phyloP scores from a whole-genome alignment of 495 filamentous ascomycete genomes.

The Lasiosphaeria hispida region DNA sequence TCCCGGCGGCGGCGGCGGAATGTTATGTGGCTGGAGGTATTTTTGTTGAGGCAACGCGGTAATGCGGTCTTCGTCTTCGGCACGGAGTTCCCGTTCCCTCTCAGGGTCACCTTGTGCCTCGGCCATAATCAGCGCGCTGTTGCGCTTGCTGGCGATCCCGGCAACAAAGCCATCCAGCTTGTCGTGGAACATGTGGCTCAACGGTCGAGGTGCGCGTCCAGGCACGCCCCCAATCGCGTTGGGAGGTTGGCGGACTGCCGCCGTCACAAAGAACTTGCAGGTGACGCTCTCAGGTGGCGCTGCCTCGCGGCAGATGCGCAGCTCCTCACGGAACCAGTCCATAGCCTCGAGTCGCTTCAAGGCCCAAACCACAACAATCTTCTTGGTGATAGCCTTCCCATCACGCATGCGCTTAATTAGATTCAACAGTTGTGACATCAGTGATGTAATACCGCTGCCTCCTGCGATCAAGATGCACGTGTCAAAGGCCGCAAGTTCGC shows the following conservation, averaged over 20 bases:
- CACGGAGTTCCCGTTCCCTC: constrained; percentile 71
- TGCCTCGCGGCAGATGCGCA: constrained; percentile 81
- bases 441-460: constrained; percentile 89
- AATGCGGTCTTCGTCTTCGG: constrained; percentile 84
- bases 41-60: constrained; percentile 70
- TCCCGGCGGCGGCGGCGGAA: constrained; percentile 43
- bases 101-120: constrained; percentile 79
- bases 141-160: constrained; percentile 76
- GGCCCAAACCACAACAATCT: constrained; percentile 88
- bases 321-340: constrained; percentile 97
- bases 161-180: constrained; percentile 80
- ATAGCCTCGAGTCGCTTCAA: constrained; percentile 86
- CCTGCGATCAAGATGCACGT: constrained; percentile 90
- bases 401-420: constrained; percentile 93
- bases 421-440: constrained; percentile 85
- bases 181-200: constrained; percentile 72
- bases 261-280: constrained; percentile 92
- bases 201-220: constrained; percentile 54
- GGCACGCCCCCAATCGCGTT: constrained; percentile 27
- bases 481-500: constrained; percentile 89
- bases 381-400: constrained; percentile 86
- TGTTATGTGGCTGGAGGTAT: constrained; percentile 50
- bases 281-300: constrained; percentile 80
- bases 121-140: constrained; percentile 73
- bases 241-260: constrained; percentile 55